phyloP scores from a whole-genome alignment of 352 stramenopile species.

The Phytophthora constricta region DNA sequence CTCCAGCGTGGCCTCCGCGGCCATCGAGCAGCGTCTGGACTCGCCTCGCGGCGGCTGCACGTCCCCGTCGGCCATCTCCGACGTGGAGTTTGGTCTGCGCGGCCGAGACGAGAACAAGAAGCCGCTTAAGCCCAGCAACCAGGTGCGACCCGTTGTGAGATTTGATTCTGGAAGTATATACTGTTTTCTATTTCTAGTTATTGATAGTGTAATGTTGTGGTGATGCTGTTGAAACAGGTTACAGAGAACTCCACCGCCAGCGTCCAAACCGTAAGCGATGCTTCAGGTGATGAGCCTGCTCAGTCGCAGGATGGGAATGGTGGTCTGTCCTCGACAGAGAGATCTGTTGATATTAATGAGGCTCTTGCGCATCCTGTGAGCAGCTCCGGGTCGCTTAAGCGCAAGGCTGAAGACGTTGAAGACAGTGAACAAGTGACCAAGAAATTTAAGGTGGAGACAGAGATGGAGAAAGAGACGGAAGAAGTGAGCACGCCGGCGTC shows the following conservation, averaged over 20 bases:
- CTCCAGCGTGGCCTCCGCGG: slow-evolving; percentile 13
- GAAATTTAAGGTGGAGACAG: no score
- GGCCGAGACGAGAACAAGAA: neutral
- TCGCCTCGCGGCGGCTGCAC: slow-evolving; percentile 47
- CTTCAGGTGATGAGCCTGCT: slow-evolving; percentile 48
- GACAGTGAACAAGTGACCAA: slow-evolving; percentile 34
- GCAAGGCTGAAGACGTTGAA: slow-evolving; percentile 51
- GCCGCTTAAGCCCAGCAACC: neutral
- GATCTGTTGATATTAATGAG: slow-evolving; percentile 78
- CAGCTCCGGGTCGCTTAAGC: slow-evolving; percentile 69
- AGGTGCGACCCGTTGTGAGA: neutral
- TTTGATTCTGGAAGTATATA: neutral
- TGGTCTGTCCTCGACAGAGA: slow-evolving; percentile 34
- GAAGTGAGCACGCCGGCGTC: slow-evolving; percentile 36
- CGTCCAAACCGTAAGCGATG: slow-evolving; percentile 1
- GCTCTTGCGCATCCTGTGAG: slow-evolving; percentile 68
- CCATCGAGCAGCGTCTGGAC: slow-evolving; percentile 42
- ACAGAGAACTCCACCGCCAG: neutral
- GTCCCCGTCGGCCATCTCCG: slow-evolving; percentile 72
- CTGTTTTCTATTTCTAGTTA: slow-evolving; percentile 3
- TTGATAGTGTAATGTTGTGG: slow-evolving; percentile 11
- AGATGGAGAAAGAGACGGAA: slow-evolving; percentile 36
- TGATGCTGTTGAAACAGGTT: no score
- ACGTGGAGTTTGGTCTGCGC: slow-evolving; percentile 48
- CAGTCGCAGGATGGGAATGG: slow-evolving; percentile 41